Base-by-base conservation (phyloP, 169 alveolate species). In the Plasmodium cynomolgi region DNA sequence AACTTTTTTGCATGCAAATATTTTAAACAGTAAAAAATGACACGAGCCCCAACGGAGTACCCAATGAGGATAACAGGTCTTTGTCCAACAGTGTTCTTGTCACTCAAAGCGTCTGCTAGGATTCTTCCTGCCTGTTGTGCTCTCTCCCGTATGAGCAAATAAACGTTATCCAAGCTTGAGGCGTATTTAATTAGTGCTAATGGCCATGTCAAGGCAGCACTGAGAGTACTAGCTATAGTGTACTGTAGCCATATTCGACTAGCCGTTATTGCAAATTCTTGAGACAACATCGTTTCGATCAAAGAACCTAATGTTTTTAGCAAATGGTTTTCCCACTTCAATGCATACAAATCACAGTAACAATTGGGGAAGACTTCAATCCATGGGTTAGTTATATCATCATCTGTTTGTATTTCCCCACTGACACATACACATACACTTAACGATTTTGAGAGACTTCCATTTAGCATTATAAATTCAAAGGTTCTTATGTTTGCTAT, bases 1-100 rank as follows among this genome's bases (percentile, higher is more conserved):
- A 96, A 92, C 50, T 96, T 92, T 95, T 95, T 83, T 79, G 95
- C 95, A 92, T 97, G 94, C 75, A 98, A 95, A 62, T 97, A 97
- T 95, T 97, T 96, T 68, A 98, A 95, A 37, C 98, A 96, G 83
- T 97, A 95, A 91, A 96, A 96, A 33, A 98, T 96, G 44, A 97
- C 98, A 7, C 99, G 96, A 17, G 99, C 99, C 26, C 99, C 99
- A 96, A 98, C 97, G 92, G 98, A 95, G 95, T 97, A 97, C 37
- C 99, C 99, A 23, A 98, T 96, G 34, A 98, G 97, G 50, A 97
- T 97, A 75, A 98, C 98, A 0, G 99, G 99, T 29, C 99, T 93
- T 84, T 98, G 97, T 2, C 99, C 99, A 47, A 97, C 97, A 13
- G 97, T 95, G 26, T 85, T 95, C 73, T 75, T 95, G 84, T 97